Evolutionary conservation across 1,284 basidiomycete genomes (phyloP).

Genomic region (Malassezia yamatoensis): DNA sequence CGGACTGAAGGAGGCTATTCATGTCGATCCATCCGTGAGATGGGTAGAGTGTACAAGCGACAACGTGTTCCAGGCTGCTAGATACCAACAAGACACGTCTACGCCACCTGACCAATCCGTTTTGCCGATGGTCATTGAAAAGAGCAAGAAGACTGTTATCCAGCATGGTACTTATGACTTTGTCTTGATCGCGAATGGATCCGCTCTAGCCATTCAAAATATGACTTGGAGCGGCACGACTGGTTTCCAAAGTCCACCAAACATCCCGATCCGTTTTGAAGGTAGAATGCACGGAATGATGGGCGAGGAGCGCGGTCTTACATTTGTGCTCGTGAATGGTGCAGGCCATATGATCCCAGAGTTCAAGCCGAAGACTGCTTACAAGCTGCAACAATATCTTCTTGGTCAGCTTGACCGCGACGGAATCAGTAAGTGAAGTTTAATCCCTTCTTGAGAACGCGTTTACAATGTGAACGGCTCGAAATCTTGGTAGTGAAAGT

Average conservation of each 20-base stretch:
- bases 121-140: slow-evolving; percentile 30
- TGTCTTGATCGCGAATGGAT: slow-evolving; percentile 34
- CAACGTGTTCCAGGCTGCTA: slow-evolving; percentile 20
- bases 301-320: slow-evolving; percentile 11
- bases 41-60: slow-evolving; percentile 27
- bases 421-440: neutral
- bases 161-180: slow-evolving; percentile 35
- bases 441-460: no score
- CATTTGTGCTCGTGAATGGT: slow-evolving; percentile 5
- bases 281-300: neutral
- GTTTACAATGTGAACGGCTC: no score
- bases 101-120: slow-evolving; percentile 17
- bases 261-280: neutral
- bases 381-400: slow-evolving; percentile 34
- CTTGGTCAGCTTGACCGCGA: slow-evolving; percentile 19
- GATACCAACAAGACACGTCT: neutral
- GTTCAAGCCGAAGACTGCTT: slow-evolving; percentile 31
- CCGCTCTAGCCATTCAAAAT: slow-evolving; percentile 36
- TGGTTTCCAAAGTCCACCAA: slow-evolving; percentile 30
- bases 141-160: slow-evolving; percentile 27
- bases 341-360: slow-evolving; percentile 39
- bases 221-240: slow-evolving; percentile 39
- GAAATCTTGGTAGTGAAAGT: no score
- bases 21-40: slow-evolving; percentile 20
- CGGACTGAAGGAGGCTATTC: slow-evolving; percentile 35